Base-by-base conservation (phyloP, 345 rosid genomes). In the Arabidopsis suecica region DNA sequence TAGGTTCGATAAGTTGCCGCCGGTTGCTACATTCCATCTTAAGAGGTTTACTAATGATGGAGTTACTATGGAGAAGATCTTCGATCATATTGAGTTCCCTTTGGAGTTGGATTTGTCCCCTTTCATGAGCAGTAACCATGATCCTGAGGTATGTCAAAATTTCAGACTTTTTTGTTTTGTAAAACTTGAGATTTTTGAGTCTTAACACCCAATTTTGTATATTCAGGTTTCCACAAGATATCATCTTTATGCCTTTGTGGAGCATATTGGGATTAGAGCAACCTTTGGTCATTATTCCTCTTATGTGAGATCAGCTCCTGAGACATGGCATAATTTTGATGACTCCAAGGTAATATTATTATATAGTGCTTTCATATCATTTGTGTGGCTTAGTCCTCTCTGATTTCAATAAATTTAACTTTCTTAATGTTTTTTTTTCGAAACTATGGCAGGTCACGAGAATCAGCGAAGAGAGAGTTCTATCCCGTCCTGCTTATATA, bases 41-140 rank as follows among this genome's bases (percentile, higher is more conserved):
- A 96, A 96, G 82, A 90, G 99, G 78, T 96, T 96, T 84, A 93
- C 91, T 80, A 84, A 71, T 48, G 88, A 87, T 81, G 97, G 95
- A 40, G 13, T 61, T 4, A 64, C 20, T 70, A 81, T 93, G 78
- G 87, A 85, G 79, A 96, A 96, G 86, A 86, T 89, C 50, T 84
- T 80, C 57, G 86, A 93, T 68, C 93, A 83, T 49, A 87, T 96
- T 11, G 58, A 73, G 36, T 89, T 89, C 72, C 99, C 99, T 41
- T 72, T 89, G 72, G 91, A 88, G 84, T 75, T 96, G 76, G 96
- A 93, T 83, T 78, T 96, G 83, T 76, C 40, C 50, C 96, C 97
- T 68, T 96, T 83, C 82, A 82, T 82, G 76, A 79, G 49, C 68
- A 48, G 33, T 66, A 61, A 74, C 51, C 70, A 75, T 55, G 47